These are phyloP conservation scores for Dillenia turbinata DNA, from an alignment of 164 flowering plant genomes.

Conservation along the genomic window DNA sequence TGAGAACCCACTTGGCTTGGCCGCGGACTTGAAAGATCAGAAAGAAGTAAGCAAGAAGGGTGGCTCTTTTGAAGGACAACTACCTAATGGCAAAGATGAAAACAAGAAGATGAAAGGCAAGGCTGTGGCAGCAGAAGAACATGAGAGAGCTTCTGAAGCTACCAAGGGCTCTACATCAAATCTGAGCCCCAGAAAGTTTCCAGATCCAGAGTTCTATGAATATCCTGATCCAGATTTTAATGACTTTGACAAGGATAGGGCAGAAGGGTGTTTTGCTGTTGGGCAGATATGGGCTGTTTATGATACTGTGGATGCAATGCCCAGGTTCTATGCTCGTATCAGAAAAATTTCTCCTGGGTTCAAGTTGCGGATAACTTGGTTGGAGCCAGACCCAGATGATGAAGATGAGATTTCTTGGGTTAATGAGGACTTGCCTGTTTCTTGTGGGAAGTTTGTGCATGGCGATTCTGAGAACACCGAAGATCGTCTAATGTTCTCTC, in stretches of 20 bases:
- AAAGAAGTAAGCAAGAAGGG: conserved; percentile 9
- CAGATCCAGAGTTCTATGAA: conserved; percentile 16
- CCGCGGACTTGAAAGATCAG: conserved; percentile 7
- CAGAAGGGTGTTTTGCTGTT: conserved; percentile 31
- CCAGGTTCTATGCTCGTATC: conserved; percentile 79
- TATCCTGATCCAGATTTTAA: conserved; percentile 62
- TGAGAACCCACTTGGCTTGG: conserved; percentile 6
- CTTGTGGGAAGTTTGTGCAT: conserved; percentile 60
- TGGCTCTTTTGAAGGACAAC: conserved; percentile 13
- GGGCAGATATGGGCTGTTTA: conserved; percentile 87
- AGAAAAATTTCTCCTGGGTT: conserved; percentile 43
- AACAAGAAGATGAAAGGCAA: conserved; percentile 4
- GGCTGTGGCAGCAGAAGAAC: conserved; percentile 1
- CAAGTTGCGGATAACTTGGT: conserved; percentile 66
- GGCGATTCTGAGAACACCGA: conserved; percentile 31
- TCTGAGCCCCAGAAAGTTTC: conserved; percentile 7
- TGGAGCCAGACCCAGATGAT: conserved; percentile 54
- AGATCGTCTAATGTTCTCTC: conserved; percentile 56
- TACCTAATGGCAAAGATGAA: conserved; percentile 14
- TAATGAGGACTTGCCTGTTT: conserved; percentile 41
- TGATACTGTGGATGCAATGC: conserved; percentile 76
- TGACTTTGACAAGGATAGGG: conserved; percentile 56
- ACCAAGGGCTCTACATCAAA: conserved; percentile 1
- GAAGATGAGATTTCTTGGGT: conserved; percentile 38
- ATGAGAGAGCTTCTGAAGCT: conserved; percentile 4